phyloP scores from a whole-genome alignment of 1,284 basidiomycete genomes.

The Moesziomyces sp. region DNA sequence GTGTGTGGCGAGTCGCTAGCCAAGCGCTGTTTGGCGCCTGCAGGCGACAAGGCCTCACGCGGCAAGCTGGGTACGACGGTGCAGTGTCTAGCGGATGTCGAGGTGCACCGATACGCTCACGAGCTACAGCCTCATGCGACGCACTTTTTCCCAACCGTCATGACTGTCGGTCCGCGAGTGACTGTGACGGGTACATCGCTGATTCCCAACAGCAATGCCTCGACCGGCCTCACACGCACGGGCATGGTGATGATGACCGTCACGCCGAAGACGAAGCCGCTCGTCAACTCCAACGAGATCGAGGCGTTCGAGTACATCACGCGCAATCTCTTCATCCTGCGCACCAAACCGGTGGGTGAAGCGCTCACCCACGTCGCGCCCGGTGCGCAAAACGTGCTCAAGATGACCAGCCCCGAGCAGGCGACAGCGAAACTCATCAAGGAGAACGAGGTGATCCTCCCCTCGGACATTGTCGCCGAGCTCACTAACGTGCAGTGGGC shows the following conservation, averaged over 20 bases:
- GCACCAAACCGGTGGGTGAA: conserved; percentile 42
- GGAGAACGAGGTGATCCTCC: conserved; percentile 42
- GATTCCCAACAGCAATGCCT: conserved; percentile 57
- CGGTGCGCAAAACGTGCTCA: conserved; percentile 60
- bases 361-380: conserved; percentile 61
- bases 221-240: conserved; percentile 43
- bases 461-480: conserved; percentile 46
- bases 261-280: conserved; percentile 50
- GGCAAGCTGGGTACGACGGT: conserved; percentile 55
- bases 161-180: conserved; percentile 55
- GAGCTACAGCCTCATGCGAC: conserved; percentile 47
- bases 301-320: conserved; percentile 62
- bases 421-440: conserved; percentile 29
- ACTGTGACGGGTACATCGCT: conserved; percentile 26
- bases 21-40: conserved; percentile 47
- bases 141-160: conserved; percentile 56
- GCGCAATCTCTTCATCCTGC: conserved; percentile 60
- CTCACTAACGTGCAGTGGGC: conserved; percentile 63
- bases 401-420: conserved; percentile 46
- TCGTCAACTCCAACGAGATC: conserved; percentile 49
- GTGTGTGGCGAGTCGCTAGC: conserved; percentile 61
- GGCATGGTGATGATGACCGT: conserved; percentile 53
- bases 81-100: conserved; percentile 45
- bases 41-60: conserved; percentile 39
- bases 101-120: conserved; percentile 27